Base-by-base conservation (phyloP, 2,329 filamentous ascomycete genomes). In the Leptographium galeiforme region DNA sequence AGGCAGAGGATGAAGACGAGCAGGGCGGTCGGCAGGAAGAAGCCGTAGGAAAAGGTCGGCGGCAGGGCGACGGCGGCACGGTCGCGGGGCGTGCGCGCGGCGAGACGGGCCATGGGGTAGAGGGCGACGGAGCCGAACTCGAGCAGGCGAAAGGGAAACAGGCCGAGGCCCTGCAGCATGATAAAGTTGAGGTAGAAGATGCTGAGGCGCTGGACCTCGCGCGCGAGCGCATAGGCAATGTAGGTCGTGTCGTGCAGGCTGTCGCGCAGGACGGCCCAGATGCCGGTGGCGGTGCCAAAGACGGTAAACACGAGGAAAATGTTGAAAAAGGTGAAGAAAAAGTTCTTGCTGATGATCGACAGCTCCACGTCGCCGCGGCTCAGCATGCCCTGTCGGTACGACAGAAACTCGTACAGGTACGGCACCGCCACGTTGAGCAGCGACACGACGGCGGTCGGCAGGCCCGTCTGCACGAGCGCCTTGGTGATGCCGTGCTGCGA, bases 261-360 rank as follows among this genome's bases (percentile, higher is more conserved):
- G 48, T 91, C 79, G 52, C 81, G 81, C 48, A 97, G 74, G 51
- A 85, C 78, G 38, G 75, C 73, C 52, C 52, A 82, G 63, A 95
- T 87, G 52, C 84, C 81, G 41, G 85, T 81, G 69, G 87, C 88
- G 6, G 89, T 89, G 52, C 86, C 87, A 47, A 95, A 87, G 32
- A 93, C 78, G 1, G 91, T 94, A 66, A 97, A 96, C 46, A 97
- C 81, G 50, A 97, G 79, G 69, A 98, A 98, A 54, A 97, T 88
- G 69, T 98, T 98, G 79, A 98, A 97, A 69, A 98, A 98, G 11
- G 87, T 90, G 66, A 98, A 98, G 75, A 97, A 95, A 71, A 97
- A 98, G 68, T 97, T 98, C 72, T 98, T 98, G 52, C 89, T 95
- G 59, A 98, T 91, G 46, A 94, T 77, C 0, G 93, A 97, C 8